Conservation (phyloP, 176 grass and related monocot genomes). For the Otatea glauca region DNA sequence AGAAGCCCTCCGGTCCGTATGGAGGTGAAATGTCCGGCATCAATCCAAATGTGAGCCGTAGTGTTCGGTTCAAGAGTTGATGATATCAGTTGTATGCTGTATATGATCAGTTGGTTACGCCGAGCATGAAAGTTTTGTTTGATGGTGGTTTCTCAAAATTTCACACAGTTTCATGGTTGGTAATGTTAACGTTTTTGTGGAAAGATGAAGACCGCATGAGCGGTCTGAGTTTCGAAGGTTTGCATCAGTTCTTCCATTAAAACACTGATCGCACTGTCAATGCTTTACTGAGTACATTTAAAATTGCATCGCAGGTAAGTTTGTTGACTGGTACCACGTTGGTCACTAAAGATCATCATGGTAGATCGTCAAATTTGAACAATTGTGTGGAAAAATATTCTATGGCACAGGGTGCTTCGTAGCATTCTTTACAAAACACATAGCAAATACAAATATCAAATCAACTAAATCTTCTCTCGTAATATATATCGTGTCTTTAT, state of each 20-base stretch:
- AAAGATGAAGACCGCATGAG: background rate
- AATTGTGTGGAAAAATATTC: background rate
- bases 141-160: no score
- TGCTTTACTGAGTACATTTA: background rate
- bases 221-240: background rate
- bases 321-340: background rate
- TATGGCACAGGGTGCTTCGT: no score
- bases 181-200: background rate
- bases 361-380: background rate
- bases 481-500: no score
- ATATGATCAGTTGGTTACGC: background rate
- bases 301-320: background rate
- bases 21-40: conserved; percentile 88
- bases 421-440: no score
- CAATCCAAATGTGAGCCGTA: conserved; percentile 73
- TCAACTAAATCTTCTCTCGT: no score
- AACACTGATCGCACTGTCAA: background rate
- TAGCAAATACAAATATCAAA: no score
- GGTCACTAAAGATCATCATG: background rate
- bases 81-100: conserved; percentile 4
- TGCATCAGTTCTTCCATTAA: background rate
- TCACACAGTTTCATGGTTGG: background rate
- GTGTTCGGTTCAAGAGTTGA: conserved; percentile 73
- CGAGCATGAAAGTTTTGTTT: conserved; percentile 10
- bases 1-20: conserved; percentile 64